phyloP scores from a whole-genome alignment of 2,329 filamentous ascomycete species.

The Sporothrix variecibatus region DNA sequence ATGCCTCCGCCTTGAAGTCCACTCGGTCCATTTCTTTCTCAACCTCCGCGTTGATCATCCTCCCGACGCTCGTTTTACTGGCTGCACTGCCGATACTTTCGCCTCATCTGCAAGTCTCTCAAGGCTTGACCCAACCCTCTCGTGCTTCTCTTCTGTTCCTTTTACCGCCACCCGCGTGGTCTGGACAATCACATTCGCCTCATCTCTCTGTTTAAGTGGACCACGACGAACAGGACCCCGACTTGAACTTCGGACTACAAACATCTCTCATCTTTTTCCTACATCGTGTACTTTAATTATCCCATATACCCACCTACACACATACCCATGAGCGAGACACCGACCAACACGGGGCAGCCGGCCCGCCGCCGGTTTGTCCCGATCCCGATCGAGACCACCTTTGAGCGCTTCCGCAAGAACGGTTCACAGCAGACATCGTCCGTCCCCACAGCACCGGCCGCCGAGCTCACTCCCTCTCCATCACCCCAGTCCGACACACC shows the following conservation, averaged over 20 bases:
- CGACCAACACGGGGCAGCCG: conserved; percentile 5
- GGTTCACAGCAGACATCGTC: conserved; percentile 19
- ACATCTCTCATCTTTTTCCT: not conserved
- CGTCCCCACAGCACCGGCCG: conserved; percentile 36
- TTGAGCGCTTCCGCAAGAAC: conserved; percentile 57
- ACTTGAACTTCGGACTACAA: not conserved
- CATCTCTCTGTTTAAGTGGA: not conserved
- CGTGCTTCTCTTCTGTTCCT: not conserved
- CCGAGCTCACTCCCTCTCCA: conserved; percentile 59
- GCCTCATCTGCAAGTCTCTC: not conserved
- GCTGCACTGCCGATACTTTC: not conserved
- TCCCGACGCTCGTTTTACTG: conserved; percentile 22
- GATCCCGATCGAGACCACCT: conserved; percentile 71
- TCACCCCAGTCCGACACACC: conserved; percentile 49
- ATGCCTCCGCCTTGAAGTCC: not conserved
- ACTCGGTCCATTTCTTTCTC: not conserved
- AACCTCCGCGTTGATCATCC: not conserved
- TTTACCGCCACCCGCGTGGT: not conserved
- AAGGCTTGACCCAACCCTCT: not conserved
- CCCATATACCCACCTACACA: not conserved
- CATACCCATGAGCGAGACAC: conserved; percentile 17
- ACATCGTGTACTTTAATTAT: not conserved
- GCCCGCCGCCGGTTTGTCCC: conserved; percentile 61
- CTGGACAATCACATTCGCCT: not conserved
- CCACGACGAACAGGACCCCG: not conserved